Conservation (phyloP, 176 grass and related monocot genomes). For the Zoysia japonica region DNA sequence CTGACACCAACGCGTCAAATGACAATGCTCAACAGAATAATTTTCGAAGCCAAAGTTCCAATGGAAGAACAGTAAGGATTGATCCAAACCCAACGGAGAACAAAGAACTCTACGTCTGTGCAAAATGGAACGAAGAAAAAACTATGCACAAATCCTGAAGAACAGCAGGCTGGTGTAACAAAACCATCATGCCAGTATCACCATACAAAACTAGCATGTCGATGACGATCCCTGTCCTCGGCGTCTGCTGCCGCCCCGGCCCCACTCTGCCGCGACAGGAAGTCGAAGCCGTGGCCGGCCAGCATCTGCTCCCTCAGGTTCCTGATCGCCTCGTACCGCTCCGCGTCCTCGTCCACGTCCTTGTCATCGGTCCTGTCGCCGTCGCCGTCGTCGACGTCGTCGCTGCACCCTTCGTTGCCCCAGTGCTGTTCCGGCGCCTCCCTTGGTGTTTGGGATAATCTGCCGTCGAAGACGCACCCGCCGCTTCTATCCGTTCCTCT, state of each 20-base stretch:
- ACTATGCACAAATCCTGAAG: neutral
- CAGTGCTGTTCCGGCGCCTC: conserved; percentile 9
- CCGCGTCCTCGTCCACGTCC: conserved; percentile 55
- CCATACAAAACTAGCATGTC: neutral
- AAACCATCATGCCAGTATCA: neutral
- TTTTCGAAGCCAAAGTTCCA: too few species aligned
- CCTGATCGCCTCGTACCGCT: conserved; percentile 80
- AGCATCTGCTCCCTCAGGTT: conserved; percentile 81
- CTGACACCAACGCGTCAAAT: too few species aligned
- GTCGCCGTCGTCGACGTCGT: neutral
- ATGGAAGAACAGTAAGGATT: neutral
- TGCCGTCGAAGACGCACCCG: neutral
- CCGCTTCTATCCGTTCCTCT: conserved; percentile 1
- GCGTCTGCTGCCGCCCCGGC: neutral
- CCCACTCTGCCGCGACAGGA: conserved; percentile 25
- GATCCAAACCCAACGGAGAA: neutral
- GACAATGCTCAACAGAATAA: too few species aligned
- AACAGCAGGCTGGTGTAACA: neutral
- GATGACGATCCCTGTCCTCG: neutral
- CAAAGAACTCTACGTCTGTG: neutral
- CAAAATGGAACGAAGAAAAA: neutral
- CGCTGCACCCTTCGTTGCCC: conserved; percentile 32
- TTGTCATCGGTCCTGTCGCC: conserved; percentile 29
- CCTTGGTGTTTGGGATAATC: neutral
- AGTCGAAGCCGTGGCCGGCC: conserved; percentile 51